phyloP scores from a whole-genome alignment of 371 early-diverging fungal genomes.

The Mucor saturninus region DNA sequence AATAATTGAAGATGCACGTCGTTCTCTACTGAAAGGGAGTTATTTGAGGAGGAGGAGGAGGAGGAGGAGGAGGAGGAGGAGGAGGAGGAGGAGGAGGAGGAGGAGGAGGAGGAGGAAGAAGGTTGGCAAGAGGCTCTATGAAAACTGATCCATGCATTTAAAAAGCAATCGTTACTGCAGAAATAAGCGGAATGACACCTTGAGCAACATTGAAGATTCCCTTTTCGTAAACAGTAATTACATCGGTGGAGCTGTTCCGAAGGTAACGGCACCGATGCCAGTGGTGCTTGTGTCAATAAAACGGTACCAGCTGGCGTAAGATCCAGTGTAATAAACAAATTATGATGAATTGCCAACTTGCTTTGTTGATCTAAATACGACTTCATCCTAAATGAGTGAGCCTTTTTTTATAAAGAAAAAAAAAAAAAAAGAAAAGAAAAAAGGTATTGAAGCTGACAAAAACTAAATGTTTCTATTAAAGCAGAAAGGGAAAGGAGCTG shows the following conservation, averaged over 20 bases:
- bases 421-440: conserved; percentile 6
- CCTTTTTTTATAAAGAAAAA: neutral
- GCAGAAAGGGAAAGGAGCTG: neutral
- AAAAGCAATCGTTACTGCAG: conserved; percentile 45
- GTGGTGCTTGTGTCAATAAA: conserved; percentile 34
- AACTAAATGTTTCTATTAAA: neutral
- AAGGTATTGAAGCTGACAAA: conserved; percentile 18
- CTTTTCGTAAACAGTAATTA: conserved; percentile 43
- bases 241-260: conserved; percentile 41
- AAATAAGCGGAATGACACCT: conserved; percentile 50
- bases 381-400: neutral
- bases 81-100: too few relatives aligned
- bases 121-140: conserved; percentile 36
- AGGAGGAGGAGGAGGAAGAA: too few relatives aligned
- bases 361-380: conserved; percentile 4
- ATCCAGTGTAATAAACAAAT: conserved; percentile 13
- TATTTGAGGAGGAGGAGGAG: neutral
- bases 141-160: conserved; percentile 41
- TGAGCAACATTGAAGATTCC: conserved; percentile 46
- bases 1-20: conserved; percentile 32
- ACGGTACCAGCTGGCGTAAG: conserved; percentile 27
- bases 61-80: too few relatives aligned
- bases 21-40: neutral
- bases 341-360: conserved; percentile 8
- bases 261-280: conserved; percentile 40